Percentiles rank a stretch among this genome's conserved stretches.
phyloP scores from a whole-genome alignment of 176 grass and related monocot genomes.

The Eleusine indica region DNA sequence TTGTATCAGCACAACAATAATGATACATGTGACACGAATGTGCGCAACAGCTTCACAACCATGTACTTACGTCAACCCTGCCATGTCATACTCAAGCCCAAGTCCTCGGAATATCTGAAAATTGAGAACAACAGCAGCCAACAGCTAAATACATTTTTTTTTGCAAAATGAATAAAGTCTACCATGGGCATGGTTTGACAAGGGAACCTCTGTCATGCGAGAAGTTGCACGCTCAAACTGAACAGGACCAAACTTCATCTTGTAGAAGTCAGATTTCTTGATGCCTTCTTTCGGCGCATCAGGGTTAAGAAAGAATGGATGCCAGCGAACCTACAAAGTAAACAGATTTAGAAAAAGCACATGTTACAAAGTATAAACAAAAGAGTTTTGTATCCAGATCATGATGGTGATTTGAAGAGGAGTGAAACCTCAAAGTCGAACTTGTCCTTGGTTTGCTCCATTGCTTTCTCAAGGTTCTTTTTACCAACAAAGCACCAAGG shows the following conservation, averaged over 20 bases:
- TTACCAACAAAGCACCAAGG: conserved; percentile 99
- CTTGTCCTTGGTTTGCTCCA: conserved; percentile 70
- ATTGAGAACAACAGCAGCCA: conserved; percentile 13
- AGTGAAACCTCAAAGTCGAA: conserved; percentile 85
- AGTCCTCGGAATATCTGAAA: conserved; percentile 80
- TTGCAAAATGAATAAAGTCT: conserved; percentile 2
- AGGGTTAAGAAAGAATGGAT: conserved; percentile 87
- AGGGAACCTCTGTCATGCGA: conserved; percentile 71
- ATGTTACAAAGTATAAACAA: not conserved
- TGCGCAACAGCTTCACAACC: conserved; percentile 6
- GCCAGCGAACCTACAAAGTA: conserved; percentile 74
- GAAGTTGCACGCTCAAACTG: conserved; percentile 71
- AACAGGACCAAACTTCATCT: conserved; percentile 65
- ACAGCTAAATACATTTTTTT: conserved; percentile 29
- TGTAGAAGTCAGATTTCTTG: conserved; percentile 72
- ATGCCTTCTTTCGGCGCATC: conserved; percentile 84
- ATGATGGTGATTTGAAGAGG: conserved; percentile 14
- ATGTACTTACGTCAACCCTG: conserved; percentile 78
- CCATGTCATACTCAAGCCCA: conserved; percentile 82
- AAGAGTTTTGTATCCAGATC: conserved; percentile 10
- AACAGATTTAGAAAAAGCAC: not conserved
- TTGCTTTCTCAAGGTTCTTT: conserved; percentile 84
- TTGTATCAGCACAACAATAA: conserved; percentile 26
- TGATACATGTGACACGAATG: conserved; percentile 4
- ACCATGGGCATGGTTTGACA: not conserved